Conservation (phyloP, 2,329 filamentous ascomycete species). For the Fusarium torreyae region DNA sequence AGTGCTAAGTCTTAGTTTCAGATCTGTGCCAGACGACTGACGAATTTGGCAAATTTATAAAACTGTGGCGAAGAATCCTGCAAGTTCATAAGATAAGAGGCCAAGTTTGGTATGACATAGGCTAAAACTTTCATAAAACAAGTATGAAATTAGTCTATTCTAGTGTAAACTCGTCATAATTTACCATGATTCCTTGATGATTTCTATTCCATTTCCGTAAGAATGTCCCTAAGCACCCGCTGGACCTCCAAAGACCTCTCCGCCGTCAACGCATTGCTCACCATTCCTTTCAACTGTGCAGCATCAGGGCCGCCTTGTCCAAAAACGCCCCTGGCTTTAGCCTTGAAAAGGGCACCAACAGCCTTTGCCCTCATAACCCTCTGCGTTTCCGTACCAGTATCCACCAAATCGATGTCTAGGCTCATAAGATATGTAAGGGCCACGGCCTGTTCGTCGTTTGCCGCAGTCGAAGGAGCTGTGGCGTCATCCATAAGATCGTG, state of each 20-base stretch:
- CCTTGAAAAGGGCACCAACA: constrained; percentile 58
- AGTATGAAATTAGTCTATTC: too few species aligned
- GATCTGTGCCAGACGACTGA: too few species aligned
- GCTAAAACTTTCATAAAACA: too few species aligned
- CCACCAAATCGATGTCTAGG: constrained; percentile 63
- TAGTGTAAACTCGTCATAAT: neutral
- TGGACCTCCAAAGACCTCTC: constrained; percentile 65
- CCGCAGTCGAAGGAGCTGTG: constrained; percentile 35
- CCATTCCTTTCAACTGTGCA: constrained; percentile 53
- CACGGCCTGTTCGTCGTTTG: constrained; percentile 41
- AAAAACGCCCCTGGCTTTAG: constrained; percentile 62
- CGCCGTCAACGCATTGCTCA: constrained; percentile 54
- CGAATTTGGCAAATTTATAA: too few species aligned
- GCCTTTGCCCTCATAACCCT: constrained; percentile 65
- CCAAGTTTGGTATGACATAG: too few species aligned
- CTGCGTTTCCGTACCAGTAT: constrained; percentile 67
- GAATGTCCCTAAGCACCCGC: constrained; percentile 58
- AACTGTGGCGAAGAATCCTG: too few species aligned
- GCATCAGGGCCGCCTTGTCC: constrained; percentile 49
- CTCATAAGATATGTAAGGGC: constrained; percentile 61
- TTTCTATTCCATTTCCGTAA: constrained; percentile 50
- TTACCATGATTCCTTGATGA: neutral
- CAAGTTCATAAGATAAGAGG: too few species aligned
- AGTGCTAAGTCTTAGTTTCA: too few species aligned
- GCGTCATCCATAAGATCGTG: constrained; percentile 64